Conservation (phyloP, 2,329 filamentous ascomycete genomes). For the Epichloe hybrida region DNA sequence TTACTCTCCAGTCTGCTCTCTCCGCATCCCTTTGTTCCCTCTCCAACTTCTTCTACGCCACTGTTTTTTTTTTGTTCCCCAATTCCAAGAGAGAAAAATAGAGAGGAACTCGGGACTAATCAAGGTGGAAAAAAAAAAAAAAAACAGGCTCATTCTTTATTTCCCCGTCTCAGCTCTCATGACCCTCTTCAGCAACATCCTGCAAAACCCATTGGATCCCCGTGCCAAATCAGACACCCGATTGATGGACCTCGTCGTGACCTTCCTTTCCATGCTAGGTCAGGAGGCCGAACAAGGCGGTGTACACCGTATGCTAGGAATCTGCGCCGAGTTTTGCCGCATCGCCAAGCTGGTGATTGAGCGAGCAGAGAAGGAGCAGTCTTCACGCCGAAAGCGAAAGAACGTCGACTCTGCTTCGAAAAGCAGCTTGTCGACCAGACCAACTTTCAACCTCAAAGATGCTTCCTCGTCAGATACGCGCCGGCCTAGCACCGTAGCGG, state of each 20-base stretch:
- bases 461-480: conserved; percentile 2
- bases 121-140: too few species aligned
- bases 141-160: conserved; percentile 68
- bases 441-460: not conserved
- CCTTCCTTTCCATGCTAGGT: conserved; percentile 79
- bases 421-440: conserved; percentile 1
- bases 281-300: conserved; percentile 80
- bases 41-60: not conserved
- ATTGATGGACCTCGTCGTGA: conserved; percentile 86
- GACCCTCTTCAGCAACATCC: conserved; percentile 87
- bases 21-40: not conserved
- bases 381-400: conserved; percentile 74
- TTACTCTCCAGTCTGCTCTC: not conserved
- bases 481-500: not conserved
- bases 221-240: conserved; percentile 84
- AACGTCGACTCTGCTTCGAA: conserved; percentile 34
- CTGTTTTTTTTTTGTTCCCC: not conserved
- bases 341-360: conserved; percentile 87
- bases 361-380: conserved; percentile 74
- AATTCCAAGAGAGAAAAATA: not conserved
- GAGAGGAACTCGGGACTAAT: too few species aligned
- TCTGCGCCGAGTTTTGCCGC: conserved; percentile 92
- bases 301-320: conserved; percentile 82
- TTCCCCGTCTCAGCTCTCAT: conserved; percentile 93
- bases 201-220: conserved; percentile 87